Base-by-base conservation (phyloP, 176 grass and related monocot species). In the Musa itinerans region DNA sequence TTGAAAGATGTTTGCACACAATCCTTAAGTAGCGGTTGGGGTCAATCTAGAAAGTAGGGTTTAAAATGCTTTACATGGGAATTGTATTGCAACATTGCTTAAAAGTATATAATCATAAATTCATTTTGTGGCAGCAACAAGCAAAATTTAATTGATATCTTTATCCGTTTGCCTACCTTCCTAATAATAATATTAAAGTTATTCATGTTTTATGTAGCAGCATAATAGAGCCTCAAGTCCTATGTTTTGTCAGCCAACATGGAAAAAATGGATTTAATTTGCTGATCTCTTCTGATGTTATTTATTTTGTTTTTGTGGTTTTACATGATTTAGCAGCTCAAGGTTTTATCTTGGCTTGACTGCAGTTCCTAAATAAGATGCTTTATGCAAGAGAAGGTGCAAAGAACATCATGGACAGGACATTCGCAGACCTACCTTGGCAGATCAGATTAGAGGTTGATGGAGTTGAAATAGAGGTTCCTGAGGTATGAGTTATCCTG, bases 371-470 rank as follows among this genome's bases (percentile, higher is more conserved):
- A 3, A 52, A 77, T n/a, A 52, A 74, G 49, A 61, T 77, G 58
- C 62, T 98, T 74, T 98, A 98, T 76, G 94, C 94, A 80, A 98
- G 66, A 86, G 93, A 98, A 86, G 90, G 94, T n/a, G 94, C 94
- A 63, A 98, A 91, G 84, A 91, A 87, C 79, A 93, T 98, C 29
- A 98, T 98, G 94, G 94, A 91, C 75, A 84, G 83, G 71, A 90
- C 82, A 48, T 97, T 97, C 84, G 84, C 87, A 65, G 84, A 92
- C 74, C 89, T 97, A 68, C 90, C 88, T 52, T 85, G 78, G 79
- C 90, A 91, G 79, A 89, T 98, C 79, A 91, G 87, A 69, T 83
- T 98, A 13, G 86, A 87, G 82, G 87, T 98, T 78, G 94, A 98
- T 91, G 94, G 90, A 62, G 77, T 86, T 14, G 83, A 87, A 59